Conservation (phyloP, 345 rosid species). For the Punica granatum region DNA sequence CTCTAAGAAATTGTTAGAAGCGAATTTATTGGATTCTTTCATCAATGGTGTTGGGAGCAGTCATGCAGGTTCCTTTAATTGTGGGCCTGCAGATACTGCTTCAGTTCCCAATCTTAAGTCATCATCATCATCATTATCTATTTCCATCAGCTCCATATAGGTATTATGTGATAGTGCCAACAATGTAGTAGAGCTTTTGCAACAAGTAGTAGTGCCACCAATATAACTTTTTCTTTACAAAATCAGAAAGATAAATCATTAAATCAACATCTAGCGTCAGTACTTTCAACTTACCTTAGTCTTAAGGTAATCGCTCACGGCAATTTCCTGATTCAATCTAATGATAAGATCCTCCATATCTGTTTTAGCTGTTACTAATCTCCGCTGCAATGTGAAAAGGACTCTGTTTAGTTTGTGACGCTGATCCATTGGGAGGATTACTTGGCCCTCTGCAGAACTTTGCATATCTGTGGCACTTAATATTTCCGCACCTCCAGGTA, state of each 20-base stretch:
- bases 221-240: no score
- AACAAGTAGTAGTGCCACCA: no score
- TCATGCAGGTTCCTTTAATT: background rate
- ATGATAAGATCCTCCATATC: conserved; percentile 97
- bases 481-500: conserved; percentile 40
- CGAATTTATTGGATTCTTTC: no score
- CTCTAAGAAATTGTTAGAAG: no score
- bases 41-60: no score
- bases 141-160: no score
- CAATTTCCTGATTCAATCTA: conserved; percentile 83
- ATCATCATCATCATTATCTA: background rate
- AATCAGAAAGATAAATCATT: background rate
- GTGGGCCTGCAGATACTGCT: background rate
- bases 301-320: conserved; percentile 79
- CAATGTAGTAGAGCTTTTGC: no score
- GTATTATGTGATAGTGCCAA: no score
- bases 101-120: background rate
- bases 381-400: conserved; percentile 62
- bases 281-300: conserved; percentile 50
- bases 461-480: conserved; percentile 31
- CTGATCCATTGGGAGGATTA: conserved; percentile 75
- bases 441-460: conserved; percentile 43
- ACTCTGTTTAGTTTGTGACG: conserved; percentile 73
- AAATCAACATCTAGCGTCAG: background rate
- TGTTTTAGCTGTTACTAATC: conserved; percentile 77